Evolutionary conservation across 495 filamentous ascomycete species (phyloP).

Genomic region (Podospora sp.): DNA sequence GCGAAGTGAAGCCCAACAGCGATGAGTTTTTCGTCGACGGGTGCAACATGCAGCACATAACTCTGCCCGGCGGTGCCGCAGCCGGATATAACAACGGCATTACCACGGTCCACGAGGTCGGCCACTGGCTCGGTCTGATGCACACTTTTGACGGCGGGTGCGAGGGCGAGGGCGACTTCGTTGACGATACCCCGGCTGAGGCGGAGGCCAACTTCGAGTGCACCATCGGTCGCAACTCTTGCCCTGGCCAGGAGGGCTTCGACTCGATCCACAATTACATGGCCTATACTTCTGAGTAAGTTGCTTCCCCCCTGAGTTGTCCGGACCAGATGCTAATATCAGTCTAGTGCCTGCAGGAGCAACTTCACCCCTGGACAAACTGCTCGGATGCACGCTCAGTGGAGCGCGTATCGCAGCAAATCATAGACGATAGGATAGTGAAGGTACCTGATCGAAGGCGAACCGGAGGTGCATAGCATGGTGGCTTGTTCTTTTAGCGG

Average conservation of each 20-base stretch:
- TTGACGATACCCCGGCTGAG: background rate
- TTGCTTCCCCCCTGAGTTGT: background rate
- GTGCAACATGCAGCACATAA: background rate
- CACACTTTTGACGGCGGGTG: slow-evolving; percentile 54
- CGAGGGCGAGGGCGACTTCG: slow-evolving; percentile 9
- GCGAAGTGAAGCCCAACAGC: background rate
- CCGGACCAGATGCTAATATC: no score
- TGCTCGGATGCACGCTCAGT: background rate
- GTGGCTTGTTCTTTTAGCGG: background rate
- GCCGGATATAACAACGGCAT: slow-evolving; percentile 40
- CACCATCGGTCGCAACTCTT: background rate
- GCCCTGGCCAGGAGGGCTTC: background rate
- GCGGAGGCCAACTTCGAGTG: background rate
- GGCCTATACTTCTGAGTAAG: slow-evolving; percentile 1
- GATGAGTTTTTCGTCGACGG: slow-evolving; percentile 7
- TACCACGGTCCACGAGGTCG: slow-evolving; percentile 57
- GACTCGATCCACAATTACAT: slow-evolving; percentile 4
- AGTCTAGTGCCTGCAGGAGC: background rate
- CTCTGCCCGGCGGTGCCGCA: slow-evolving; percentile 29
- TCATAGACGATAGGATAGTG: no score
- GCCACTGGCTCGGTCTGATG: slow-evolving; percentile 56
- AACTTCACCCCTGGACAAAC: background rate
- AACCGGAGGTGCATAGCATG: background rate
- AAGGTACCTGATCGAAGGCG: background rate
- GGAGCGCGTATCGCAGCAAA: background rate